A percentile compares a stretch with the other conserved stretches of the same genome.
Evolutionary conservation across 192 early-diverging fungal species (phyloP).

Genomic region (Rhizophagus clarus): DNA sequence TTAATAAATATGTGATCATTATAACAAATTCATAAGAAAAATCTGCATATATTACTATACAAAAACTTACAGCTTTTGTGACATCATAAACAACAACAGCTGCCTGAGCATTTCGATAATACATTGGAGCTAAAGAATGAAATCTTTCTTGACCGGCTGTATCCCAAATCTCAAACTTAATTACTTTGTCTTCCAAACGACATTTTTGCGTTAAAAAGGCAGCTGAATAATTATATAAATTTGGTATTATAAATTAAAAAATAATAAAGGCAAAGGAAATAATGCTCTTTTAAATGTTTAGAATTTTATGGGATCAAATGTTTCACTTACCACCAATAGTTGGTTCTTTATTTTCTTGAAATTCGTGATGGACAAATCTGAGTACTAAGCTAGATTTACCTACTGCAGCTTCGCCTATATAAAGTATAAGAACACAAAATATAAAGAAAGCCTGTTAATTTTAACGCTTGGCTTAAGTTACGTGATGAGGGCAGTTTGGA

Average conservation of each 20-base stretch:
- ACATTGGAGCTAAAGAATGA: slow-evolving; percentile 95
- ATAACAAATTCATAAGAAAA: neutral
- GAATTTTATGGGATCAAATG: neutral
- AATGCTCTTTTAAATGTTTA: neutral
- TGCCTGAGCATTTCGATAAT: slow-evolving; percentile 97
- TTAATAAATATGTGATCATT: slow-evolving; percentile 15
- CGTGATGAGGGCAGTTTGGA: neutral
- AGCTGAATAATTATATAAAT: slow-evolving; percentile 43
- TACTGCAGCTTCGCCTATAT: slow-evolving; percentile 87
- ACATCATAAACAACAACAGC: slow-evolving; percentile 97
- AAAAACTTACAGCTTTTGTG: slow-evolving; percentile 65
- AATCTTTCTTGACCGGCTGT: slow-evolving; percentile 99
- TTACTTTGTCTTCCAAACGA: slow-evolving; percentile 78
- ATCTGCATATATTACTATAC: neutral
- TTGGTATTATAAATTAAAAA: neutral
- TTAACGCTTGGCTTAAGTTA: neutral
- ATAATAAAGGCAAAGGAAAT: neutral
- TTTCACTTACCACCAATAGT: slow-evolving; percentile 83
- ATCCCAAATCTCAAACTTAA: slow-evolving; percentile 89
- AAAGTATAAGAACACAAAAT: slow-evolving; percentile 2
- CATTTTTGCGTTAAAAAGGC: slow-evolving; percentile 94
- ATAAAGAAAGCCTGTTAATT: neutral
- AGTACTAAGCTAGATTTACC: slow-evolving; percentile 97
- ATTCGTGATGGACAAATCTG: slow-evolving; percentile 94
- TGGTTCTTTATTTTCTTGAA: slow-evolving; percentile 95